A percentile compares a stretch with the other conserved stretches of the same genome.
These are phyloP conservation scores for Tricholoma matsutake DNA, from an alignment of 768 basidiomycete species.

Conservation along the genomic window DNA sequence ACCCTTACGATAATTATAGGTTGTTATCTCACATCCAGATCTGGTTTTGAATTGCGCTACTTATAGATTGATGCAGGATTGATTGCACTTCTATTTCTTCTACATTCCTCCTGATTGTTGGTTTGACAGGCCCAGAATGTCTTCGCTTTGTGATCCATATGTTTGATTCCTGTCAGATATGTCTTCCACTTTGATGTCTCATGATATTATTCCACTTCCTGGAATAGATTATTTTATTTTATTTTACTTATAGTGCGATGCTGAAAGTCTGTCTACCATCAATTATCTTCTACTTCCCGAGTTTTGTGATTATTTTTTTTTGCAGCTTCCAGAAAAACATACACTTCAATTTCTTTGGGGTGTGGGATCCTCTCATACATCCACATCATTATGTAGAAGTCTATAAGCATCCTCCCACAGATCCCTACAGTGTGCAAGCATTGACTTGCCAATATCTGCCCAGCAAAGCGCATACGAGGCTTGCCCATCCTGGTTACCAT, in stretches of 20 bases:
- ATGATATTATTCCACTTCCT: too few relatives aligned
- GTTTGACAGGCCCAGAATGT: background rate
- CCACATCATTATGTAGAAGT: background rate
- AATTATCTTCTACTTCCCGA: background rate
- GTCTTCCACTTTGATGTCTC: too few relatives aligned
- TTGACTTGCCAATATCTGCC: background rate
- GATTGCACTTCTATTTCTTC: background rate
- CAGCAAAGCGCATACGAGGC: too few relatives aligned
- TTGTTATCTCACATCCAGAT: background rate
- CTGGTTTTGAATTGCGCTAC: background rate
- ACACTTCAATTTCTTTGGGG: background rate
- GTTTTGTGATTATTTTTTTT: background rate
- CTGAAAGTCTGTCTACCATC: background rate
- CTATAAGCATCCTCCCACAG: background rate
- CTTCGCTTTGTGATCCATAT: background rate
- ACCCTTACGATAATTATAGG: background rate
- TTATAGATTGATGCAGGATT: background rate
- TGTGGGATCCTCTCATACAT: background rate
- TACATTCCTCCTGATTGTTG: background rate
- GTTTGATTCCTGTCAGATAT: too few relatives aligned
- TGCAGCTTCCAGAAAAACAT: background rate
- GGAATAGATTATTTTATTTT: background rate
- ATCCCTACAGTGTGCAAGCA: background rate
- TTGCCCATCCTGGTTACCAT: too few relatives aligned
- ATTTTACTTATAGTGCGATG: background rate